A percentile compares a stretch with the other conserved stretches of the same genome.
Conservation (phyloP, 371 early-diverging fungal species). For the Umbelopsis sp. region DNA sequence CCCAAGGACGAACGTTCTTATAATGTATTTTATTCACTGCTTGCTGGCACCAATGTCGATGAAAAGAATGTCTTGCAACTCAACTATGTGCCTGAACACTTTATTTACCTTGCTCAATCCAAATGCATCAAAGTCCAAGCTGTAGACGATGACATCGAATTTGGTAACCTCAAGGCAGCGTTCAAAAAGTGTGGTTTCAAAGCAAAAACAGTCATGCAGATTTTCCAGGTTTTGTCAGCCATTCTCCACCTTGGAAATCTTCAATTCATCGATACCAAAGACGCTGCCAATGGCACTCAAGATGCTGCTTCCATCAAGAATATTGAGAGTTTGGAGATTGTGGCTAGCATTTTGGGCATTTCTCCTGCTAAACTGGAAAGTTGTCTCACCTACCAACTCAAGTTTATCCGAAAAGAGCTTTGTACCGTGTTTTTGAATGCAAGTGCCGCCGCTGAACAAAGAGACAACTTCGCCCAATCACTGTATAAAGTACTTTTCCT, state of each 20-base stretch:
- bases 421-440: slow-evolving; percentile 83
- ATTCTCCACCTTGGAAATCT: slow-evolving; percentile 80
- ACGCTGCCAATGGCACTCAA: slow-evolving; percentile 48
- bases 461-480: slow-evolving; percentile 74
- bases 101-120: slow-evolving; percentile 56
- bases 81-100: slow-evolving; percentile 54
- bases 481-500: slow-evolving; percentile 76
- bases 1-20: slow-evolving; percentile 74
- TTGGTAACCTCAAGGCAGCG: slow-evolving; percentile 64
- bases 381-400: slow-evolving; percentile 69
- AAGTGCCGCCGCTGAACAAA: slow-evolving; percentile 59
- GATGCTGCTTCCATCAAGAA: slow-evolving; percentile 62
- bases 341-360: slow-evolving; percentile 84
- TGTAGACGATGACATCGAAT: slow-evolving; percentile 36
- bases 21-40: slow-evolving; percentile 84
- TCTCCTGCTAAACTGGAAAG: slow-evolving; percentile 53
- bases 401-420: slow-evolving; percentile 68
- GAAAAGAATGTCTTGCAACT: slow-evolving; percentile 66
- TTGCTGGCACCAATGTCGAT: slow-evolving; percentile 59
- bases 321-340: slow-evolving; percentile 69
- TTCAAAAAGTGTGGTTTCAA: slow-evolving; percentile 78
- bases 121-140: slow-evolving; percentile 42
- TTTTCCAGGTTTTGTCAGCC: slow-evolving; percentile 72
- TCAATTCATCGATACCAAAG: slow-evolving; percentile 64
- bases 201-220: slow-evolving; percentile 65